A percentile compares a stretch with the other conserved stretches of the same genome.
Conservation (phyloP, 257 asterid species). For the Thymus quinquecostatus region DNA sequence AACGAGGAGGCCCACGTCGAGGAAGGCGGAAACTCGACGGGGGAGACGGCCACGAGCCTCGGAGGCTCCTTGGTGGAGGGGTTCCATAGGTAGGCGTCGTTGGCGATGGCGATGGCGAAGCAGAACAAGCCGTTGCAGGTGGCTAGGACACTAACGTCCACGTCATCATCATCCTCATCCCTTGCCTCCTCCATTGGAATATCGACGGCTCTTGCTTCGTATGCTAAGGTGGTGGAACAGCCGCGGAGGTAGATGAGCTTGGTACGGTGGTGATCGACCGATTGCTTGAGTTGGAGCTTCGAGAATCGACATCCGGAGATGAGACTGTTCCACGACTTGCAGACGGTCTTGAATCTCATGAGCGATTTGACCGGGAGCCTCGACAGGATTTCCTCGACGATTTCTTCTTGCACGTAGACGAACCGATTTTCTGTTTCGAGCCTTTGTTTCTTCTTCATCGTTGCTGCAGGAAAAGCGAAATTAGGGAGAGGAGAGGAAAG, state of each 20-base stretch:
- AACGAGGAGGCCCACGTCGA: neutral
- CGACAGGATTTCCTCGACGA: constrained; percentile 8
- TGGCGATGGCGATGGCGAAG: neutral
- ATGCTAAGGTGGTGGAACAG: neutral
- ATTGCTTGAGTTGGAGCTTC: constrained; percentile 9
- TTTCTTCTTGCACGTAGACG: neutral
- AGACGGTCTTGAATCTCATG: constrained; percentile 10
- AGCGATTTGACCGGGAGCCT: constrained; percentile 17
- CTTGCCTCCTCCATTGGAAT: neutral
- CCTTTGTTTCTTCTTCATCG: constrained; percentile 21
- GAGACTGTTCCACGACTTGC: neutral
- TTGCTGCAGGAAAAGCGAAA: neutral
- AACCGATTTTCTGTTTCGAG: neutral
- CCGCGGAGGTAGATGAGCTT: neutral
- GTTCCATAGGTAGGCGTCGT: constrained; percentile 7
- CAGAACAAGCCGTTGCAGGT: constrained; percentile 28
- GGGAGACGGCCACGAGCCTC: neutral
- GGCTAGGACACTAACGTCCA: neutral
- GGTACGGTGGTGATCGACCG: neutral
- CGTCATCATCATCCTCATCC: too few species aligned
- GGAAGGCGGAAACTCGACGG: constrained; percentile 9
- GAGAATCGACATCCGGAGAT: neutral
- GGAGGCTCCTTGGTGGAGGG: constrained; percentile 1
- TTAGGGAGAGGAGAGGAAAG: neutral
- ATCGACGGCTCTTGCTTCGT: neutral